phyloP scores from a whole-genome alignment of 2,329 filamentous ascomycete species.

The Colletotrichum melonis region DNA sequence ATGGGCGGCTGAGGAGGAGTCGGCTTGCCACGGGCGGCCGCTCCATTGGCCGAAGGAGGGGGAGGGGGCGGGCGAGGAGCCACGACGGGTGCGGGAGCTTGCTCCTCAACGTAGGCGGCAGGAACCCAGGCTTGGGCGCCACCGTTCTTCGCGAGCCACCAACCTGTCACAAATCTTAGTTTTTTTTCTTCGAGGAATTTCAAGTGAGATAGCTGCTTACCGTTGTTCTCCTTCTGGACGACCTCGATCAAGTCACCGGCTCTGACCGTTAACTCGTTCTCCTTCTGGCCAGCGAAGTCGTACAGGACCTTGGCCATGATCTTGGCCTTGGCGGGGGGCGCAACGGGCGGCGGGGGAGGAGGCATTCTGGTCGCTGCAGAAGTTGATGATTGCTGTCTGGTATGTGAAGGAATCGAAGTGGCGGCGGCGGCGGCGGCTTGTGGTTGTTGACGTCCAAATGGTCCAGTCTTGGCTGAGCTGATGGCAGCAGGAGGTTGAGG shows the following conservation, averaged over 20 bases:
- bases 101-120: conserved; percentile 92
- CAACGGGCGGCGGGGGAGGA: conserved; percentile 75
- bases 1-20: conserved; percentile 81
- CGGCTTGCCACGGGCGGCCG: conserved; percentile 69
- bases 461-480: conserved; percentile 39
- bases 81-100: conserved; percentile 70
- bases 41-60: conserved; percentile 61
- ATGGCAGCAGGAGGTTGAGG: conserved; percentile 49
- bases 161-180: conserved; percentile 70
- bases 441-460: conserved; percentile 32
- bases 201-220: conserved; percentile 62
- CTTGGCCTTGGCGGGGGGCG: conserved; percentile 72
- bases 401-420: conserved; percentile 32
- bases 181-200: background rate
- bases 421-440: conserved; percentile 36
- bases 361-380: conserved; percentile 44
- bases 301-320: conserved; percentile 91
- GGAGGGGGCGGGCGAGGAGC: conserved; percentile 74
- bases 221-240: conserved; percentile 94
- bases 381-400: conserved; percentile 31
- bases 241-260: conserved; percentile 88
- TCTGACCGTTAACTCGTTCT: conserved; percentile 85
- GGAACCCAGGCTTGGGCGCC: conserved; percentile 90
- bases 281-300: conserved; percentile 86
- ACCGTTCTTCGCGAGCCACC: conserved; percentile 90